These are phyloP conservation scores for Exophiala alcalophila DNA, from an alignment of 2,329 filamentous ascomycete genomes.

Conservation along the genomic window DNA sequence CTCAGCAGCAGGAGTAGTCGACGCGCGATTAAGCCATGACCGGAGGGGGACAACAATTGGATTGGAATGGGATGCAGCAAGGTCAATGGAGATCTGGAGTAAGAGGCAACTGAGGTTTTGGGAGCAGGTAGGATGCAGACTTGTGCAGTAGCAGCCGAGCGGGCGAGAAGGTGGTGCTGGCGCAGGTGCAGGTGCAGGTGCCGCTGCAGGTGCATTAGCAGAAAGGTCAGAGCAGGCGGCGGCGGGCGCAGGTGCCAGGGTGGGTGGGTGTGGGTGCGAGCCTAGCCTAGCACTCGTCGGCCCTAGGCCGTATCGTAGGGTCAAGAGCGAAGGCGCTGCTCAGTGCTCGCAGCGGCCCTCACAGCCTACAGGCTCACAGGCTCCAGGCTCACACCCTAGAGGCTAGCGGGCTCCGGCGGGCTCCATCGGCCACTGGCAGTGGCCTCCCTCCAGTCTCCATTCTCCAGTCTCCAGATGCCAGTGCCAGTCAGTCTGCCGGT, in stretches of 20 bases:
- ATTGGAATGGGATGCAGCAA: slow-evolving; percentile 23
- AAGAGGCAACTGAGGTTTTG: slow-evolving; percentile 26
- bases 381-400: no score
- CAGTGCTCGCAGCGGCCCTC: no score
- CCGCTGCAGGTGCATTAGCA: slow-evolving; percentile 28
- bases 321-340: no score
- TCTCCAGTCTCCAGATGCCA: no score
- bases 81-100: slow-evolving; percentile 29
- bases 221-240: slow-evolving; percentile 12
- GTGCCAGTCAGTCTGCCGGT: no score
- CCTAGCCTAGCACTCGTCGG: no score
- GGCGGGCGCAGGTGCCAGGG: slow-evolving; percentile 2
- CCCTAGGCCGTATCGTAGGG: no score
- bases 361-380: no score
- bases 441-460: no score
- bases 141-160: slow-evolving; percentile 28
- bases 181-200: slow-evolving; percentile 25
- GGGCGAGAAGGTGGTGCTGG: slow-evolving; percentile 26
- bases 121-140: slow-evolving; percentile 28
- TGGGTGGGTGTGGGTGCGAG: no score
- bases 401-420: no score
- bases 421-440: no score
- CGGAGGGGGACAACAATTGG: slow-evolving; percentile 10
- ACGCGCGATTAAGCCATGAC: slow-evolving; percentile 25
- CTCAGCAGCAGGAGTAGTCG: slow-evolving; percentile 13